A percentile compares a stretch with the other conserved stretches of the same genome.
Evolutionary conservation across 2,329 filamentous ascomycete genomes (phyloP).

Genomic region (Aureobasidium sp.): DNA sequence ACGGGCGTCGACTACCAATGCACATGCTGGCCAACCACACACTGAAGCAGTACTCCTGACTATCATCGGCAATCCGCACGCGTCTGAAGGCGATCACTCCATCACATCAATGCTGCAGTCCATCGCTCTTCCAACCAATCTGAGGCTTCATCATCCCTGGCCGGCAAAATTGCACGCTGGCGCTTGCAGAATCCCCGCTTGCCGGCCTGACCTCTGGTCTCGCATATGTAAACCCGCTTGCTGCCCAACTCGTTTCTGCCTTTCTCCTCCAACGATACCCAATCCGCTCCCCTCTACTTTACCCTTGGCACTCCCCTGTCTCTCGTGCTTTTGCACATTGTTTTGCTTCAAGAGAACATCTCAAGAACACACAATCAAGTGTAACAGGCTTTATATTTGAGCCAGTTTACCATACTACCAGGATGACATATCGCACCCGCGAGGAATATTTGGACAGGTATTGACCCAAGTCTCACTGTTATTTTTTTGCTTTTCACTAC

Average conservation of each 20-base stretch:
- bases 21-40: conserved; percentile 14
- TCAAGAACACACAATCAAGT: neutral
- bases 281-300: conserved; percentile 3
- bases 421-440: conserved; percentile 31
- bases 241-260: conserved; percentile 10
- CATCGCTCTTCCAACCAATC: conserved; percentile 1
- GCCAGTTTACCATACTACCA: conserved; percentile 18
- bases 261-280: neutral
- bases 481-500: conserved; percentile 15
- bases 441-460: conserved; percentile 31
- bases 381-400: conserved; percentile 14
- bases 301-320: conserved; percentile 2
- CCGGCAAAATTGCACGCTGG: conserved; percentile 9
- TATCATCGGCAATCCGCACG: conserved; percentile 11
- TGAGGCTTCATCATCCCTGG: conserved; percentile 3
- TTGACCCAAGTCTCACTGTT: conserved; percentile 19
- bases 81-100: conserved; percentile 5
- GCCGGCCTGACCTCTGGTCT: conserved; percentile 7
- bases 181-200: conserved; percentile 7
- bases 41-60: conserved; percentile 1
- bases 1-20: conserved; percentile 4
- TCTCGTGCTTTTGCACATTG: conserved; percentile 9
- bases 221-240: conserved; percentile 13
- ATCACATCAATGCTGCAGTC: conserved; percentile 4
- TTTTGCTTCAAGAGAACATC: neutral